Evolutionary conservation across 139 green algal genomes (phyloP).

Genomic region (Coelastrella sp.): DNA sequence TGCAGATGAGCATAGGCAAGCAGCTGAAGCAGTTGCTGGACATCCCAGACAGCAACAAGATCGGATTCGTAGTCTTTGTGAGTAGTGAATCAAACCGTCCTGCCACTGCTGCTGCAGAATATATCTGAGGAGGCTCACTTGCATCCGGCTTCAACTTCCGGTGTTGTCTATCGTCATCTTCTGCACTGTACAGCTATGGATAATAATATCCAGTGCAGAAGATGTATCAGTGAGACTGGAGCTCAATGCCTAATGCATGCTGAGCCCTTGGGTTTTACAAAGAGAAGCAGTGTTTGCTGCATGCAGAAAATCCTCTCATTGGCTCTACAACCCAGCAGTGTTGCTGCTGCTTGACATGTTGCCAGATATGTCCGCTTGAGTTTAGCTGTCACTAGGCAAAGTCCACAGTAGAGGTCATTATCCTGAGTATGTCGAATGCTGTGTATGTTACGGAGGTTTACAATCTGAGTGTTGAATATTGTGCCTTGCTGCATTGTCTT

Average conservation of each 20-base stretch:
- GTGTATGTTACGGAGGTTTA: background rate
- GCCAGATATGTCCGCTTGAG: background rate
- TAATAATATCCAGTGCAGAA: background rate
- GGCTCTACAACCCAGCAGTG: too few species aligned
- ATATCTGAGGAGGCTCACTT: background rate
- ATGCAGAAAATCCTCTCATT: too few species aligned
- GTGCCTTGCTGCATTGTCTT: background rate
- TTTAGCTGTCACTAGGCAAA: background rate
- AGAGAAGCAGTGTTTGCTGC: too few species aligned
- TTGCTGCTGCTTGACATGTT: too few species aligned
- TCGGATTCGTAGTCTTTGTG: constrained; percentile 92
- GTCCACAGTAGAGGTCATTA: background rate
- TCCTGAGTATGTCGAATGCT: background rate
- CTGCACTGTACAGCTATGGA: background rate
- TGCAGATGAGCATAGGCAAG: constrained; percentile 88
- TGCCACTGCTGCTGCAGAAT: background rate
- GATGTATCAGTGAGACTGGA: background rate
- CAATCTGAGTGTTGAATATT: constrained; percentile 1
- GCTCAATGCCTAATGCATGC: background rate
- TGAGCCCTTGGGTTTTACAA: too few species aligned
- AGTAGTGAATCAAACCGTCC: constrained; percentile 42
- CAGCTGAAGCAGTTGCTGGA: constrained; percentile 95
- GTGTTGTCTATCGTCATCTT: background rate
- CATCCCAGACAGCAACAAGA: constrained; percentile 77
- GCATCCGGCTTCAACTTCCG: background rate